Percentiles rank a stretch among this genome's conserved stretches.
Conservation (phyloP, 257 asterid genomes). For the Solanum rostratum region DNA sequence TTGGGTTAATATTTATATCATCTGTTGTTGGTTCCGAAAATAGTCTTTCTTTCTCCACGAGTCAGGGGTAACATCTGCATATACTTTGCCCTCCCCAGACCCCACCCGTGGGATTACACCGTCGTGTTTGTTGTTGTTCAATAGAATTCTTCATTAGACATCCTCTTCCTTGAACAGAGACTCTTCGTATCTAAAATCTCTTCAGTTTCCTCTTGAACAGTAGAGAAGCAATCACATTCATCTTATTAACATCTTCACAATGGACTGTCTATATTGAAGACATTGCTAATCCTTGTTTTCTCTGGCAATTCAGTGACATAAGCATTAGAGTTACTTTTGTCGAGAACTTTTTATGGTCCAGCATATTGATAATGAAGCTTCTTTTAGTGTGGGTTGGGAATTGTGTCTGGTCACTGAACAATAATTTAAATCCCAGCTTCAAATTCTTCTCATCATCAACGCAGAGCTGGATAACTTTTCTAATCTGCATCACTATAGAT, state of each 20-base stretch:
- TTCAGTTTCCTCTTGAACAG: background rate
- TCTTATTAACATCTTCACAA: background rate
- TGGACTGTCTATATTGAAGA: background rate
- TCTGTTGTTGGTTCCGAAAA: background rate
- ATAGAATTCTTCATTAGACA: background rate
- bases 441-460: background rate
- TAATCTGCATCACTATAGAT: background rate
- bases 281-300: background rate
- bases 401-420: background rate
- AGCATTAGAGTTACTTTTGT: background rate
- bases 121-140: background rate
- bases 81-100: background rate
- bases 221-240: background rate
- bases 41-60: background rate
- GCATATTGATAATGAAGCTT: background rate
- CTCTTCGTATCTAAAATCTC: background rate
- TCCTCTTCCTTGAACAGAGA: background rate
- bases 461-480: background rate
- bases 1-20: background rate
- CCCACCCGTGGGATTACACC: background rate
- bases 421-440: background rate
- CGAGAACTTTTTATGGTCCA: background rate
- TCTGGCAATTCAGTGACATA: background rate
- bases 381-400: background rate
- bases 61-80: background rate